phyloP scores from a whole-genome alignment of 257 asterid species.

The Petrea volubilis region DNA sequence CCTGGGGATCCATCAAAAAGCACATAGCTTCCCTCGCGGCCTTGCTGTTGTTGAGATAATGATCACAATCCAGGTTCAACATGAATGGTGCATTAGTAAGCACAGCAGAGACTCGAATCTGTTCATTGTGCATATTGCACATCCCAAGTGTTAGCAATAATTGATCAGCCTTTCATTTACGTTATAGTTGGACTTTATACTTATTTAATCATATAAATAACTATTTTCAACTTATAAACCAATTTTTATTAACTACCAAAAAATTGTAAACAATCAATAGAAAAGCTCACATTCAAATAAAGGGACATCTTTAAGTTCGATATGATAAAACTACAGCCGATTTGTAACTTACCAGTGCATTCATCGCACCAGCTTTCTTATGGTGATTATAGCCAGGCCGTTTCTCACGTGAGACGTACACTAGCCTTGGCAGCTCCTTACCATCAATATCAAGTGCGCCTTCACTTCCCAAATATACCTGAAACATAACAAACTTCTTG shows the following conservation, averaged over 20 bases:
- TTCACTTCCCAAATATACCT: constrained; percentile 82
- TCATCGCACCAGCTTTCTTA: constrained; percentile 92
- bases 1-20: constrained; percentile 84
- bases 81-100: constrained; percentile 84
- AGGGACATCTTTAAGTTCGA: neutral
- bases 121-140: neutral
- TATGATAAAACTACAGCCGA: neutral
- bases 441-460: constrained; percentile 94
- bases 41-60: constrained; percentile 82
- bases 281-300: too few relatives aligned
- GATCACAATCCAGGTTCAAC: constrained; percentile 89
- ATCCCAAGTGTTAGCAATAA: neutral
- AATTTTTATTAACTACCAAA: too few relatives aligned
- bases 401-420: constrained; percentile 84
- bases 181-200: too few relatives aligned
- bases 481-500: constrained; percentile 9
- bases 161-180: too few relatives aligned
- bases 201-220: too few relatives aligned
- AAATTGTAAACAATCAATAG: too few relatives aligned
- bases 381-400: constrained; percentile 86
- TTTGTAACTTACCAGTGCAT: constrained; percentile 73
- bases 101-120: constrained; percentile 87
- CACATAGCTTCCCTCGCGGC: constrained; percentile 85
- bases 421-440: constrained; percentile 75
- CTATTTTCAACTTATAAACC: too few relatives aligned